Evolutionary conservation across 441 rosid genomes (phyloP), one percentile per base, ranked within the genome.

Genomic region (Mallotus repandus): DNA sequence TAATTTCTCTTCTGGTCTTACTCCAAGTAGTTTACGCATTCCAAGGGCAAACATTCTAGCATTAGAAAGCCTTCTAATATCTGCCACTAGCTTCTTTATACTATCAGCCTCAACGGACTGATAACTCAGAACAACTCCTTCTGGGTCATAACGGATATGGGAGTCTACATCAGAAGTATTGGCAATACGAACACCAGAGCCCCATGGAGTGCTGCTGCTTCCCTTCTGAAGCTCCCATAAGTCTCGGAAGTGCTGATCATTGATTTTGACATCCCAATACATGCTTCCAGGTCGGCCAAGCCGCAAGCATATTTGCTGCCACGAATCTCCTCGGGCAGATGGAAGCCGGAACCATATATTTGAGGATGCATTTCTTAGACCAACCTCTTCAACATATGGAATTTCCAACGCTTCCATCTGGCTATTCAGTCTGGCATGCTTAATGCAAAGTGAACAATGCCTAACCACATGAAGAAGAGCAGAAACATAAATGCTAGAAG

Each of bases 191-290:
- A 96, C 93, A 58, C 98, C 98, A 68, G 91, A 85, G 52, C 98
- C 98, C 98, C 98, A 96, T 15, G 92, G 89, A 14, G 93, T 88
- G 75, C 56, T 80, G 71, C 78, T 82, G 84, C 85, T 88, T 73
- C 98, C 99, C 84, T 94, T 94, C 72, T 90, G 98, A 86, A 96
- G 98, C 69, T 92, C 99, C 98, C 98, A 94, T 80, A 96, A 81
- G 85, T 96, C 99, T 81, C 92, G 88, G 78, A 96, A 96, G 82
- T 96, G 97, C 74, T 89, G 97, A 78, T 96, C 98, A 81, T 85
- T 94, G 81, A 96, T 91, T 83, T 94, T 94, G 70, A 94, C 98
- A 86, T 96, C 98, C 99, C 99, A 96, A 79, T 86, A 79, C 97
- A 92, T 96, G 86, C 89, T 92, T 91, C 98, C 99, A 74, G 98